Conservation (phyloP, 179 eudicot species). For the Silene coronaria region DNA sequence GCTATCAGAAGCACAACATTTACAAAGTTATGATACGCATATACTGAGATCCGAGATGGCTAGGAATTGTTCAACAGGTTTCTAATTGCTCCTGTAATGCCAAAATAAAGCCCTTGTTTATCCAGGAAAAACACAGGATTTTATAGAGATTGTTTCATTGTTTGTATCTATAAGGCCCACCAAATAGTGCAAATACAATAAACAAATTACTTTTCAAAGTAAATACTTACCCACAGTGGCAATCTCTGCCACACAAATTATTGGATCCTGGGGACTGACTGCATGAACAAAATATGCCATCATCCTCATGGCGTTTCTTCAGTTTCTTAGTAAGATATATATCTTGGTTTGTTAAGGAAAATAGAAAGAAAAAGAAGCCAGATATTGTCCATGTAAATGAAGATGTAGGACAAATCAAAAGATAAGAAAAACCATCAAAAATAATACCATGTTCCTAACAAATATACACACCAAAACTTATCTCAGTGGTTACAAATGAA, state of each 20-base stretch:
- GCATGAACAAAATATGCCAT: conserved; percentile 96
- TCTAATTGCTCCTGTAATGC: not conserved
- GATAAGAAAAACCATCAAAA: not conserved
- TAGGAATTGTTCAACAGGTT: not conserved
- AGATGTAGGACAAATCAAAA: not conserved
- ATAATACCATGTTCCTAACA: not conserved
- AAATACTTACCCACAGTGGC: conserved; percentile 84
- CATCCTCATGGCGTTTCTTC: conserved; percentile 81
- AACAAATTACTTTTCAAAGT: conserved; percentile 5
- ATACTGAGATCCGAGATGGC: not conserved
- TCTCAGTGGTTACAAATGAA: not conserved
- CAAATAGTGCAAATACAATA: conserved; percentile 10
- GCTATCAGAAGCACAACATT: not conserved
- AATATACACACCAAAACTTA: not conserved
- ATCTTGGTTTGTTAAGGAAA: conserved; percentile 48
- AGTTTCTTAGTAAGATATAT: conserved; percentile 74
- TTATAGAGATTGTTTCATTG: not conserved
- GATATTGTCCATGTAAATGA: not conserved
- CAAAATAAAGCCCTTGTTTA: not conserved
- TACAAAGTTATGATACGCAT: not conserved
- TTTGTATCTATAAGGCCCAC: not conserved
- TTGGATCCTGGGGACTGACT: conserved; percentile 52
- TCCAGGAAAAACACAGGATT: not conserved
- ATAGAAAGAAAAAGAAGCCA: not conserved
- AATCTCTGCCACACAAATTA: conserved; percentile 74